Evolutionary conservation across 1,139 yeast species (phyloP).

Genomic region (Geotrichum siamense): DNA sequence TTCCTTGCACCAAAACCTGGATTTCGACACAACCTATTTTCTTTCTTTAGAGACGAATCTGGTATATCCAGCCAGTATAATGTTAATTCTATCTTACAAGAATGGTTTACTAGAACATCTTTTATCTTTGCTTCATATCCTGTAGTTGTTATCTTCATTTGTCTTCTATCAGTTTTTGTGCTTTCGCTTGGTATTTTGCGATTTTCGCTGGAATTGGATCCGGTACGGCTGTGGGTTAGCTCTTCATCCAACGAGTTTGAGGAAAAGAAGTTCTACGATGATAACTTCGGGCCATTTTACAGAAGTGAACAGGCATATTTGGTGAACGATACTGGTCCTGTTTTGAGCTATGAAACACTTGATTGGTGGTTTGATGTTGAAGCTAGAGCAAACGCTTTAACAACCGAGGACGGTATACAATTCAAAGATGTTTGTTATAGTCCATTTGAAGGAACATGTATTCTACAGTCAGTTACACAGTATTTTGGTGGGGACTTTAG

Average conservation of each 20-base stretch:
- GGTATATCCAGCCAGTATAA: slow-evolving; percentile 34
- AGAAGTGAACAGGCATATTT: slow-evolving; percentile 79
- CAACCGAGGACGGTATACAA: slow-evolving; percentile 28
- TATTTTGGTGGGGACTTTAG: slow-evolving; percentile 64
- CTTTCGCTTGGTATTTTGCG: slow-evolving; percentile 49
- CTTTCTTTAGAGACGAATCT: slow-evolving; percentile 19
- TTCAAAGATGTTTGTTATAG: slow-evolving; percentile 74
- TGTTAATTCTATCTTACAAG: slow-evolving; percentile 42
- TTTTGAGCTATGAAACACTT: slow-evolving; percentile 56
- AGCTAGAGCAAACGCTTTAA: slow-evolving; percentile 39
- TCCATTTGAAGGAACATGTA: slow-evolving; percentile 69
- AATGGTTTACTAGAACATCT: slow-evolving; percentile 45
- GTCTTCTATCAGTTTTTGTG: slow-evolving; percentile 41
- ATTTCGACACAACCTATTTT: slow-evolving; percentile 6
- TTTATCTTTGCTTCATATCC: slow-evolving; percentile 42
- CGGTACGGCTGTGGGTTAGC: slow-evolving; percentile 85
- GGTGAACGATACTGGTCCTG: slow-evolving; percentile 60
- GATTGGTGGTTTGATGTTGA: slow-evolving; percentile 89
- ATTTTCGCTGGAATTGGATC: slow-evolving; percentile 64
- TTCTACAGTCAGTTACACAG: slow-evolving; percentile 84
- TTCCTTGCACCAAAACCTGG: slow-evolving; percentile 7
- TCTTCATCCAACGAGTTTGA: slow-evolving; percentile 64
- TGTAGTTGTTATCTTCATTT: slow-evolving; percentile 42
- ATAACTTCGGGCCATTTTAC: slow-evolving; percentile 85
- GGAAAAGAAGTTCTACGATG: slow-evolving; percentile 66